Evolutionary conservation across 2,329 filamentous ascomycete genomes (phyloP).

Genomic region (Aspergillus sp.): DNA sequence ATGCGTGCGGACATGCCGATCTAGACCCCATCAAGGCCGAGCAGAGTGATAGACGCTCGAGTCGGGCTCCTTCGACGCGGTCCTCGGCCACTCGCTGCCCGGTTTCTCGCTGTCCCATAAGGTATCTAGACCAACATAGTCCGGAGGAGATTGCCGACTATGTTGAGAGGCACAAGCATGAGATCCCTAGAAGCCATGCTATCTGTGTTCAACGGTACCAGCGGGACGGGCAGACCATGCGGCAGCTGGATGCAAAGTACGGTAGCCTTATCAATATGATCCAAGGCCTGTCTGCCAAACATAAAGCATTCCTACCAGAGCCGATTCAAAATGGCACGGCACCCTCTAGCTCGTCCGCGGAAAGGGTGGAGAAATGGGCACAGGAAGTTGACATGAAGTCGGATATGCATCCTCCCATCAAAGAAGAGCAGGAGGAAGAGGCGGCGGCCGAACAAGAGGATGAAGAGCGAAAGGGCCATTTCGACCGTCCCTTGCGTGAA

Average conservation of each 20-base stretch:
- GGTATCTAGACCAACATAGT: conserved; percentile 87
- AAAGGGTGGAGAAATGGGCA: conserved; percentile 84
- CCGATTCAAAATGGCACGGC: conserved; percentile 32
- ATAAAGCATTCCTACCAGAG: conserved; percentile 79
- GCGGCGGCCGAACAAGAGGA: conserved; percentile 47
- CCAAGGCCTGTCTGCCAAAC: conserved; percentile 80
- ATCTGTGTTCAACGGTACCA: conserved; percentile 89
- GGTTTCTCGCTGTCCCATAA: conserved; percentile 78
- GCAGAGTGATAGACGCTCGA: conserved; percentile 48
- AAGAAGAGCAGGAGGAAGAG: conserved; percentile 42
- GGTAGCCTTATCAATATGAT: conserved; percentile 93
- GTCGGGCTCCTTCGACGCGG: conserved; percentile 41
- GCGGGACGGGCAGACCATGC: conserved; percentile 79
- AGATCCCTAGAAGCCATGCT: conserved; percentile 89
- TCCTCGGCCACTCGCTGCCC: conserved; percentile 65
- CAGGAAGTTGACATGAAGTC: conserved; percentile 67
- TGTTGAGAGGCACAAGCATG: conserved; percentile 93
- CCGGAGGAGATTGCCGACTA: conserved; percentile 92
- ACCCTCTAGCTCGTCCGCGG: conserved; percentile 55
- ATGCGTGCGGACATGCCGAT: conserved; percentile 56
- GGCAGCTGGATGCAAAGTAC: conserved; percentile 90
- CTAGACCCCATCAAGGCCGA: conserved; percentile 59
- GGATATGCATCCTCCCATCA: conserved; percentile 40
- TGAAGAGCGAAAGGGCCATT: conserved; percentile 69
- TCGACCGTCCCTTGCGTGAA: conserved; percentile 83